Evolutionary conservation across 2,329 filamentous ascomycete genomes (phyloP), one percentile per base, ranked within the genome.

Genomic region (Cordyceps cateniannulata): DNA sequence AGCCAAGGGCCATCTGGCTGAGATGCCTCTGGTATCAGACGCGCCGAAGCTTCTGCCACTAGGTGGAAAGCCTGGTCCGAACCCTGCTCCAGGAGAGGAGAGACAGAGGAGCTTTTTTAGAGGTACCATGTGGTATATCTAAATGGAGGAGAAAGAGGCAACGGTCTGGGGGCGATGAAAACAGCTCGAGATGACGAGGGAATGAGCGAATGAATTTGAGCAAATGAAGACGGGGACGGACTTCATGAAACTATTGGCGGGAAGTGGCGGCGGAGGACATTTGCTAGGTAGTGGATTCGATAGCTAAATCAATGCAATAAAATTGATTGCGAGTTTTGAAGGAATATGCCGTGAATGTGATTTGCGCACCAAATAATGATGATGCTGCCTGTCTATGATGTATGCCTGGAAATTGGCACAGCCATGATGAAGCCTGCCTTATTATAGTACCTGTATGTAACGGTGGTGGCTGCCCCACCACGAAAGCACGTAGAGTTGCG

Each of bases 41-140:
- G 68, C 72, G 9, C 70, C 71, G 1, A 62, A 62, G 5, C 55
- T 76, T 62, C 67, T 75, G 22, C 59, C 64, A 3, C 66, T 75
- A 22, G 73, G 73, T 60, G 70, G 69, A 2, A 61, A 57, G 10
- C 54, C 57, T 1, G 63, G 66, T 29, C 58, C n/a, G n/a, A 49
- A 65, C 4, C 68, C 69, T 5, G 50, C 59, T 9, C 59, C 65
- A 0, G 72, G 69, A 2, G 74, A 76, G 63, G 48, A 67, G 49
- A 66, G 69, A 2, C 72, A 74, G 63, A 66, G 73, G 7, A 59
- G 68, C 1, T 76, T 76, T 53, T 71, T 76, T 67, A 68, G 69
- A 22, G 57, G 66, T 25, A 78, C 76, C 8, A 78, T 78, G 76
- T 79, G 77, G 77, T 79, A 72, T 64, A 77, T 79, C 56, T 79